These are phyloP conservation scores for Mycena crocata DNA, from an alignment of 768 basidiomycete species.

Conservation along the genomic window DNA sequence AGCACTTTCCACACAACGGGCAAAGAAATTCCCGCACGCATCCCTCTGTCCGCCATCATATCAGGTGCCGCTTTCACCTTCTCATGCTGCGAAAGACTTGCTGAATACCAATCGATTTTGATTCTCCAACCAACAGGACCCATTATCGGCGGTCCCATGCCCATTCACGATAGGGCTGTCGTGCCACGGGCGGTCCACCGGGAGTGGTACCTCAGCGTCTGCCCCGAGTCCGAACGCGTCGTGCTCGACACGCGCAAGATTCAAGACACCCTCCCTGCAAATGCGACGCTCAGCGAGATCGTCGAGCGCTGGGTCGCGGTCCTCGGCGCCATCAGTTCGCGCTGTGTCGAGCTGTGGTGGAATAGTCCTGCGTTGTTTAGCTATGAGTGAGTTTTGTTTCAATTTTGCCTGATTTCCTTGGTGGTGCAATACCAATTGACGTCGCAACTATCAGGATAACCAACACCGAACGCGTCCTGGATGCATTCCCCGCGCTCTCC, in stretches of 20 bases:
- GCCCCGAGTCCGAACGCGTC: constrained; percentile 47
- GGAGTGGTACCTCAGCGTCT: constrained; percentile 59
- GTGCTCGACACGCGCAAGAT: constrained; percentile 21
- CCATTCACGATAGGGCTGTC: constrained; percentile 45
- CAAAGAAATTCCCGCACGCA: constrained; percentile 62
- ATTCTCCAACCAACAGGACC: constrained; percentile 37
- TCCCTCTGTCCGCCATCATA: constrained; percentile 66
- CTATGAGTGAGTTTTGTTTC: constrained; percentile 15
- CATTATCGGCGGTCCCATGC: constrained; percentile 32
- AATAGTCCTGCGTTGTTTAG: constrained; percentile 24
- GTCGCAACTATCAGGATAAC: too few relatives aligned
- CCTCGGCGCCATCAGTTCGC: constrained; percentile 12
- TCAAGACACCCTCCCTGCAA: not conserved
- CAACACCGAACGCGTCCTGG: constrained; percentile 55
- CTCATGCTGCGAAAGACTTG: too few relatives aligned
- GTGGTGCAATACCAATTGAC: not conserved
- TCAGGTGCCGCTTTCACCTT: constrained; percentile 51
- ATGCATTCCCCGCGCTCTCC: constrained; percentile 57
- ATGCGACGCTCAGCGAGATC: constrained; percentile 4
- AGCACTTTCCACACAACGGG: constrained; percentile 60
- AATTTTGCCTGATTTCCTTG: too few relatives aligned
- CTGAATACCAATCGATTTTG: not conserved
- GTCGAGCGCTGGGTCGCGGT: constrained; percentile 17
- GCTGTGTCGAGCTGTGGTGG: constrained; percentile 22
- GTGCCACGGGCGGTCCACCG: constrained; percentile 58